These are phyloP conservation scores for Wickerhamiella bombiphila DNA, from an alignment of 805 yeast species.

Conservation along the genomic window DNA sequence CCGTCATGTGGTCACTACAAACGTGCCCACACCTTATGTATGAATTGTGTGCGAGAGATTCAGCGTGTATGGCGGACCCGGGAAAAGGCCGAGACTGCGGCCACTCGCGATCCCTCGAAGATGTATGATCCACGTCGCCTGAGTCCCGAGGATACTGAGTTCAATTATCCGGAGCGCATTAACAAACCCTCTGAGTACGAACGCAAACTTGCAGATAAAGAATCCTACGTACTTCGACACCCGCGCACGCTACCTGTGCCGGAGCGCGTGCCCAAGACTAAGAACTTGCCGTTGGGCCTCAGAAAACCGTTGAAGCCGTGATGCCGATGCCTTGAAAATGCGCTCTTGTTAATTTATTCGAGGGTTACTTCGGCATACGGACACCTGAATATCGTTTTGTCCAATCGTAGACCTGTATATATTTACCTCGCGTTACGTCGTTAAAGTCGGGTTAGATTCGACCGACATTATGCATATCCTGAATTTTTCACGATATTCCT, in stretches of 20 bases:
- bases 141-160: conserved; percentile 13
- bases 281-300: conserved; percentile 8
- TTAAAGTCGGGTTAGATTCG: no score
- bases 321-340: no score
- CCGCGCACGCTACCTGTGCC: conserved; percentile 11
- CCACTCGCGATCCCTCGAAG: conserved; percentile 13
- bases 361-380: no score
- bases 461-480: no score
- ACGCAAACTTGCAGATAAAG: conserved; percentile 35
- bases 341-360: no score
- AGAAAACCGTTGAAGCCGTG: conserved; percentile 8
- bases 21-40: conserved; percentile 79
- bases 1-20: conserved; percentile 92
- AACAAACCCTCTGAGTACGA: conserved; percentile 24
- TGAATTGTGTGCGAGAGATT: conserved; percentile 80
- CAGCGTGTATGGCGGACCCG: conserved; percentile 48
- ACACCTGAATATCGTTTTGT: no score
- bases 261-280: conserved; percentile 8
- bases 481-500: no score
- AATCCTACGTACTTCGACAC: conserved; percentile 36
- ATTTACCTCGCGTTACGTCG: no score
- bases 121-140: conserved; percentile 17
- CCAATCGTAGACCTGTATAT: no score
- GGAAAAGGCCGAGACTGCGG: conserved; percentile 14
- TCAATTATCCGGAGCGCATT: conserved; percentile 20